Evolutionary conservation across 106 monocot species (phyloP).

Genomic region (Dendrobium nobile): DNA sequence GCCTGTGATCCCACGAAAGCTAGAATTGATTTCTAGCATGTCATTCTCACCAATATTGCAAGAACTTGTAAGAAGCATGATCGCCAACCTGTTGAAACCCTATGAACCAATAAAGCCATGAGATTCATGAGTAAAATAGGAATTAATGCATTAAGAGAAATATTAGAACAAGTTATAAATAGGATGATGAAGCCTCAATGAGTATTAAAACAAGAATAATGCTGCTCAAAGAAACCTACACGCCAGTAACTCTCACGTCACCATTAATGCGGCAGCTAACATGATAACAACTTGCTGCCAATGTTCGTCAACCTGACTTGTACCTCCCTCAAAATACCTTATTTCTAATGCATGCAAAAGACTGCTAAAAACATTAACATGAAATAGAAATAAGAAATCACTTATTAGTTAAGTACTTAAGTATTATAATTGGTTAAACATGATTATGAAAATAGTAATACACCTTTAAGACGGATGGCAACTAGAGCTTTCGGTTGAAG

Average conservation of each 20-base stretch:
- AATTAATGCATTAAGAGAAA: not conserved
- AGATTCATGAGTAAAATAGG: not conserved
- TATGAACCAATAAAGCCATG: conserved; percentile 24
- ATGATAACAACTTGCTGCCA: not conserved
- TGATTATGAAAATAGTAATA: too few relatives aligned
- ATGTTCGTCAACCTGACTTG: not conserved
- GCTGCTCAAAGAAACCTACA: not conserved
- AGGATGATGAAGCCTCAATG: not conserved
- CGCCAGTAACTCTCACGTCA: not conserved
- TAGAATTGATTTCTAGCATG: conserved; percentile 17
- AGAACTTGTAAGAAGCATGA: conserved; percentile 50
- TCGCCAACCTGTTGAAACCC: conserved; percentile 47
- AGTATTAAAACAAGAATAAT: conserved; percentile 6
- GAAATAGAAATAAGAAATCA: not conserved
- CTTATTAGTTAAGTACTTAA: not conserved
- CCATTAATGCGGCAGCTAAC: not conserved
- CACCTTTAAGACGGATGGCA: too few relatives aligned
- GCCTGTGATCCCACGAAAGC: conserved; percentile 49
- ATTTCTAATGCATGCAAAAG: not conserved
- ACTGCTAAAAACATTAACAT: not conserved
- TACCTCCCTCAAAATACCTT: not conserved
- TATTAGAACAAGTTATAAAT: not conserved
- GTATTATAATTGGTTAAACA: too few relatives aligned
- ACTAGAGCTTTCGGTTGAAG: too few relatives aligned
- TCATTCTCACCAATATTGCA: conserved; percentile 44